These are phyloP conservation scores for Scutellaria baicalensis DNA, from an alignment of 257 asterid genomes.

Conservation along the genomic window DNA sequence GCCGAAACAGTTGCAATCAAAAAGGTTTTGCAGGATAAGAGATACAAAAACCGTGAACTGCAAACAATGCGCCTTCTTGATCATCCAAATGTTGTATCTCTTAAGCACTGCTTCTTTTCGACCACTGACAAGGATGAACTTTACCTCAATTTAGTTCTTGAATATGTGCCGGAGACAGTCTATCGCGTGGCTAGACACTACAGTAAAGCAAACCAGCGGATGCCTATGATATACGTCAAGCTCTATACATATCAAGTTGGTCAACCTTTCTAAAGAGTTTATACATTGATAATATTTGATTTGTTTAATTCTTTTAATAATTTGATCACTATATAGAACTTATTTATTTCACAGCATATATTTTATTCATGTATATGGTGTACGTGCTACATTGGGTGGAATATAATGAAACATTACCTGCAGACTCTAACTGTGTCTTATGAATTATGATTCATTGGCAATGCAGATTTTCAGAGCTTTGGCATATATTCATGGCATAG, in stretches of 20 bases:
- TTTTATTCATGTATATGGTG: not conserved
- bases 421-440: not conserved
- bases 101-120: slow-evolving; percentile 78
- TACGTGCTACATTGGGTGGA: not conserved
- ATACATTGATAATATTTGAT: not conserved
- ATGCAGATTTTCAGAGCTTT: slow-evolving; percentile 76
- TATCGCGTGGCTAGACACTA: slow-evolving; percentile 69
- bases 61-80: slow-evolving; percentile 81
- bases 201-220: slow-evolving; percentile 67
- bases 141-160: slow-evolving; percentile 71
- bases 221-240: slow-evolving; percentile 78
- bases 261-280: not conserved
- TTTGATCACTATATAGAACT: not conserved
- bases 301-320: not conserved
- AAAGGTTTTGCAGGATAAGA: slow-evolving; percentile 76
- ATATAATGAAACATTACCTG: slow-evolving; percentile 6
- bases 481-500: slow-evolving; percentile 76
- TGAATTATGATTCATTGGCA: slow-evolving; percentile 1
- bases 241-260: slow-evolving; percentile 72
- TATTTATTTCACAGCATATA: not conserved
- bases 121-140: slow-evolving; percentile 78
- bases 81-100: slow-evolving; percentile 73
- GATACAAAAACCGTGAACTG: slow-evolving; percentile 73
- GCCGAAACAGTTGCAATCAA: slow-evolving; percentile 79
- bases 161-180: slow-evolving; percentile 75